Base-by-base conservation (phyloP, 352 stramenopile genomes). In the Pythium sp. region DNA sequence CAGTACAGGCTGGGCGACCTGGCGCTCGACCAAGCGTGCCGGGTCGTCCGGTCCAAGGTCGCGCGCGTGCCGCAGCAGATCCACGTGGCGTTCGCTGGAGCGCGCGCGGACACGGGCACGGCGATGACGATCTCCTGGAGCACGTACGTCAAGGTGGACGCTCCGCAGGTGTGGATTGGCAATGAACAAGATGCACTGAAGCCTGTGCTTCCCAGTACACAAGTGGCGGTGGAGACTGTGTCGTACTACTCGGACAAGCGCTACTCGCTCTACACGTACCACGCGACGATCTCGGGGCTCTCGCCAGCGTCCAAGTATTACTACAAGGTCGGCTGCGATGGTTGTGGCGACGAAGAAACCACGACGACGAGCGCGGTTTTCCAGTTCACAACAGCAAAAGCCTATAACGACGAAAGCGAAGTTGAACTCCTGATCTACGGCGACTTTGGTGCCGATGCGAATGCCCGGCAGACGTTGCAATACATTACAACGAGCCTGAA, bases 51-150 rank as follows among this genome's bases (percentile, higher is more conserved):
- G 28, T 14, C 15, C 54, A 59, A 59, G 18, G 54, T 59, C 15
- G 26, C 54, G 8, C 28, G 28, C 18, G 32, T 78, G 22, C 82
- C 83, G 22, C 77, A 88, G 70, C 83, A 91, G 58, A 71, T 90
- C 12, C 83, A 89, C 60, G 60, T 89, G 24, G 78, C 83, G 20
- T 91, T 78, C 32, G 76, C 83, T 26, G 81, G 79, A 24, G 67
- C 58, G 6, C 59, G 74, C 14, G 22, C 70, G 0, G 80, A 80
- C 26, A 86, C 82, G 5, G 77, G 82, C 26, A 86, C 80, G 5
- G 77, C 51, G 6, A 89, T 91, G 82, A 81, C 74, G 2, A 60
- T 89, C 26, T 91, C 82, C n/a, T 91, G 82, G 82, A 76, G 78
- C 14, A 89, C 81, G 2, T 87, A 79, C 57, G 71, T 78, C 18